phyloP scores from a whole-genome alignment of 306 rosid species.

The apple (Malus domestica) region DNA sequence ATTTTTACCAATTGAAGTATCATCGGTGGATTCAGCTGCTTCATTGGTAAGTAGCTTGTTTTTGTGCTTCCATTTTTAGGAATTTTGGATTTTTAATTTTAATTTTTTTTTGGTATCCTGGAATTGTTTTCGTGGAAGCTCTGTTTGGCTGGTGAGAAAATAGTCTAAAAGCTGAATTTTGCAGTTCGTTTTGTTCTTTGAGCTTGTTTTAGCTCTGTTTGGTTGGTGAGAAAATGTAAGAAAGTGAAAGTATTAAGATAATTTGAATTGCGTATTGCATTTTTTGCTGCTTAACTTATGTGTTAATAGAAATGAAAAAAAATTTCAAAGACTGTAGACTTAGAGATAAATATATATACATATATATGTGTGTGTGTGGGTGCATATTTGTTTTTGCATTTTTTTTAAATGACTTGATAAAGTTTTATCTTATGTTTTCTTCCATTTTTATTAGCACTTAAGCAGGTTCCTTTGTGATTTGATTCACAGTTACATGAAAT shows the following conservation, averaged over 20 bases:
- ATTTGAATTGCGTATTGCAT: not conserved
- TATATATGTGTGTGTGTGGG: not conserved
- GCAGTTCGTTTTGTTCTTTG: not conserved
- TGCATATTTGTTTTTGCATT: not conserved
- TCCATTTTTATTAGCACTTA: not conserved
- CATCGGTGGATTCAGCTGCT: conserved; percentile 7
- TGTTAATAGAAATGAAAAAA: not conserved
- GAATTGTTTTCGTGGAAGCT: not conserved
- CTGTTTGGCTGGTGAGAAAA: not conserved
- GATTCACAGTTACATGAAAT: not conserved
- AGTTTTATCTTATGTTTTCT: not conserved
- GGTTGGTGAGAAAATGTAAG: conserved; percentile 10
- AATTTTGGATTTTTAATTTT: not conserved
- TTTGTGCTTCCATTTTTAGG: conserved; percentile 2
- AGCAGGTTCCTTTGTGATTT: not conserved
- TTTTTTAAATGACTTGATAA: not conserved
- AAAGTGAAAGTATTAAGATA: not conserved
- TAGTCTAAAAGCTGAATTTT: not conserved
- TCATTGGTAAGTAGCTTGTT: conserved; percentile 14
- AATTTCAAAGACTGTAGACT: not conserved
- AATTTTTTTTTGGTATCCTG: not conserved
- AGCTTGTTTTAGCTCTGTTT: conserved; percentile 12
- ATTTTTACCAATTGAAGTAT: not conserved
- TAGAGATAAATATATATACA: not conserved
- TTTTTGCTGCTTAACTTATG: not conserved